Base-by-base conservation (phyloP, 352 stramenopile species). In the Phytophthora boehmeriae region DNA sequence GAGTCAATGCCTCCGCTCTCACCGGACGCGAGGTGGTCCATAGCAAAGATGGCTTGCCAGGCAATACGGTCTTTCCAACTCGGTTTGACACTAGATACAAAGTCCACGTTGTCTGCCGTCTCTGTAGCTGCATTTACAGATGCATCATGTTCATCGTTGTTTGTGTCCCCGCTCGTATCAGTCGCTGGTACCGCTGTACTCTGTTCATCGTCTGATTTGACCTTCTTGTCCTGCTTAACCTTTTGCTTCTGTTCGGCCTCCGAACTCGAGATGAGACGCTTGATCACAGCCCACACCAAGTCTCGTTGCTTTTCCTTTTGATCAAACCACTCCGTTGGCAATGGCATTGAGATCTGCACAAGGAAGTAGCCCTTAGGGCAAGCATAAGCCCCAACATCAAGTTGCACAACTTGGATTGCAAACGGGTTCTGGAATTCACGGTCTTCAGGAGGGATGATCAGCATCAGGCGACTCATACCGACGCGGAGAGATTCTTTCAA, bases 321-420 rank as follows among this genome's bases (percentile, higher is more conserved):
- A 1, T 66, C 45, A 0, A 76, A 59, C 73, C 76, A 87, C 28
- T 83, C 75, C 0, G 41, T 28, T 4, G 78, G 73, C 23, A 88
- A 34, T 3, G 72, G 53, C 68, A 81, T 92, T 8, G 80, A 84
- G 6, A 95, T 54, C 19, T 94, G 86, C 25, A 93, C 68, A 0
- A 92, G 51, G 32, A 76, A 92, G 10, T 71, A 74, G 13, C 71
- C 81, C 9, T 74, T 73, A 3, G 83, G 83, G 60, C 82, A 92
- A 35, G 83, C 84, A 44, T 81, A 87, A 5, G 74, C 75, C n/a
- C 78, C 71, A 2, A 54, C 65, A 51, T 96, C 87, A 2, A 92
- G 74, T 51, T 94, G 83, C 16, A 96, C 54, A 32, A 90, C 68
- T 38, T 93, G 84, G 34, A 96, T 65, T 8, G 80, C 82, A 47